Evolutionary conservation across 1,284 basidiomycete genomes (phyloP).

Genomic region (Cryptococcus deneoformans): DNA sequence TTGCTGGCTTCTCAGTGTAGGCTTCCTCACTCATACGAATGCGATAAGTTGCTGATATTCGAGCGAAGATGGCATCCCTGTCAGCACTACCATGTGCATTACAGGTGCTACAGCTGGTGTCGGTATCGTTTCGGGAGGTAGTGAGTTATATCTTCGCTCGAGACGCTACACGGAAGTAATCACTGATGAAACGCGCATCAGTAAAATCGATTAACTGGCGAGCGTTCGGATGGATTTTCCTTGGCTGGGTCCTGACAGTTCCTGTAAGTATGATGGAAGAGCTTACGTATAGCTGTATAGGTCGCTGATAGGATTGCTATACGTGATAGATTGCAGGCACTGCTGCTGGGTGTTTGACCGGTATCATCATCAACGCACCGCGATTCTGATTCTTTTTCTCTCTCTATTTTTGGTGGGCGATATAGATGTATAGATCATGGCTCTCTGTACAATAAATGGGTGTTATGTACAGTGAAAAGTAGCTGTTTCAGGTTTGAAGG

Average conservation of each 20-base stretch:
- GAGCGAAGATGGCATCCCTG: conserved; percentile 35
- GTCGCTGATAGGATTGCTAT: conserved; percentile 27
- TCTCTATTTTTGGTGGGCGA: no score
- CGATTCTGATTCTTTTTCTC: neutral
- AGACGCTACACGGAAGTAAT: no score
- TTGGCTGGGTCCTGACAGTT: conserved; percentile 50
- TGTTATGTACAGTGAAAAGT: no score
- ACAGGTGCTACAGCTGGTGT: conserved; percentile 44
- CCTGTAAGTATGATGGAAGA: conserved; percentile 21
- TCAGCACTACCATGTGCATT: conserved; percentile 49
- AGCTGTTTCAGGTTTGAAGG: no score
- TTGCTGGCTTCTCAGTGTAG: conserved; percentile 48
- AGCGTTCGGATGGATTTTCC: conserved; percentile 39
- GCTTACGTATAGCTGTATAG: neutral
- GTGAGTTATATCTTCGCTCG: no score
- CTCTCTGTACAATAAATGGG: no score
- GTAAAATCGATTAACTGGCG: conserved; percentile 28
- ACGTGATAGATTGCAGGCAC: conserved; percentile 43
- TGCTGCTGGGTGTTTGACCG: conserved; percentile 46
- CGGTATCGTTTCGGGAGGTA: conserved; percentile 28
- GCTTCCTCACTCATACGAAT: neutral
- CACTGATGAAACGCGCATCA: neutral
- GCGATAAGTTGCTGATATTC: no score
- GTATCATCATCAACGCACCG: conserved; percentile 48
- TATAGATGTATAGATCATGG: no score